These are phyloP conservation scores for Esteya vermicola DNA, from an alignment of 2,329 filamentous ascomycete genomes.

Conservation along the genomic window DNA sequence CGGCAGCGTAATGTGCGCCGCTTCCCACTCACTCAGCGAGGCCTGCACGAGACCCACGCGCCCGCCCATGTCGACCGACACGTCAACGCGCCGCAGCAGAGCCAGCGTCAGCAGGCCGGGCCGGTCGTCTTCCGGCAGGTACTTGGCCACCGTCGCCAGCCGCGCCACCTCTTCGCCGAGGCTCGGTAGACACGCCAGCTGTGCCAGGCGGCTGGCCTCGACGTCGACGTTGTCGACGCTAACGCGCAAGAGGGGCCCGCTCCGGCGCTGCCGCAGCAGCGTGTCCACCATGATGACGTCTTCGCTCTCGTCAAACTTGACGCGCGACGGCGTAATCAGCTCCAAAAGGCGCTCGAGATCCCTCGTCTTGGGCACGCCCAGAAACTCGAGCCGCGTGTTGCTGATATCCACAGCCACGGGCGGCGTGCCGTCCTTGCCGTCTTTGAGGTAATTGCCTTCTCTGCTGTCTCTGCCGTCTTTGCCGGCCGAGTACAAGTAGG, in stretches of 20 bases:
- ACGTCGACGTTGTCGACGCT: conserved; percentile 51
- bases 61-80: conserved; percentile 49
- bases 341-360: conserved; percentile 74
- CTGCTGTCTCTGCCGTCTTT: no score
- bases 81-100: conserved; percentile 48
- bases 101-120: conserved; percentile 72
- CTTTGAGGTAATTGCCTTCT: no score
- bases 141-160: conserved; percentile 80
- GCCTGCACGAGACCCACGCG: conserved; percentile 51
- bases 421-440: conserved; percentile 25
- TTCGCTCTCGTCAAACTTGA: conserved; percentile 71
- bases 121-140: conserved; percentile 87
- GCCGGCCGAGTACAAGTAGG: no score
- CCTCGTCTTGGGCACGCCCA: conserved; percentile 56
- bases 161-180: conserved; percentile 69
- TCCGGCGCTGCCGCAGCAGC: conserved; percentile 68
- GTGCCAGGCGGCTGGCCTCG: conserved; percentile 45
- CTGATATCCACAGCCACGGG: conserved; percentile 48
- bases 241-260: conserved; percentile 68
- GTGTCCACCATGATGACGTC: conserved; percentile 95
- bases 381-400: conserved; percentile 58
- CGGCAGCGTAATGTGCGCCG: conserved; percentile 73
- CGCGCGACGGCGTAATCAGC: conserved; percentile 80
- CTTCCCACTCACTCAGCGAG: conserved; percentile 48
- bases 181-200: conserved; percentile 52